These are phyloP conservation scores for Pleurozium schreberi DNA, from an alignment of 225 moss, liverwort and hornwort genomes.

Conservation along the genomic window DNA sequence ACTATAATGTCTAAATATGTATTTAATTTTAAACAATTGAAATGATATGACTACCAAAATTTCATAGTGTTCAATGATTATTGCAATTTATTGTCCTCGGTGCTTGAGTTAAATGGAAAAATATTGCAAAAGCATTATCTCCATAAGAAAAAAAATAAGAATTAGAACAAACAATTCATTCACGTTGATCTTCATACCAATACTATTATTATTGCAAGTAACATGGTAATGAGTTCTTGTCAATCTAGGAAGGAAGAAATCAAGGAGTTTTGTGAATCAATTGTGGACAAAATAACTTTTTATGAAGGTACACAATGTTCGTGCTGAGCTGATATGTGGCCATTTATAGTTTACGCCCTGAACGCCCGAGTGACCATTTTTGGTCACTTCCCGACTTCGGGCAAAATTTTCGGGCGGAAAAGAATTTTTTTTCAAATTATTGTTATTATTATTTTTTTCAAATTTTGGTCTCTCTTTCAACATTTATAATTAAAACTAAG, in stretches of 20 bases:
- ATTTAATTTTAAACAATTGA: neutral
- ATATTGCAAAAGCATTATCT: neutral
- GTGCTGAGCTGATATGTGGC: neutral
- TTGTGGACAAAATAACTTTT: neutral
- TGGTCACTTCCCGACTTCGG: too few relatives aligned
- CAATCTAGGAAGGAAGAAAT: neutral
- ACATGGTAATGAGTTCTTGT: neutral
- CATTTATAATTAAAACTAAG: too few relatives aligned
- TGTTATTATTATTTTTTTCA: too few relatives aligned
- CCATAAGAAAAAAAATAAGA: neutral
- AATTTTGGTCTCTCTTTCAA: too few relatives aligned
- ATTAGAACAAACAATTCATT: neutral
- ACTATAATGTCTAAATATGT: neutral
- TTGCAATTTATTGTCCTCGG: neutral
- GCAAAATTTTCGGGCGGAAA: too few relatives aligned
- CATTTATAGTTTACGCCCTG: neutral
- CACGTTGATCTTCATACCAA: neutral
- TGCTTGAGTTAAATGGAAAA: neutral
- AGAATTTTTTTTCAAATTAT: too few relatives aligned
- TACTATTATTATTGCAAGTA: neutral
- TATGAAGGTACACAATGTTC: neutral
- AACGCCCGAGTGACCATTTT: too few relatives aligned
- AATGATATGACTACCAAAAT: neutral
- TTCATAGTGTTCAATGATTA: accelerated
- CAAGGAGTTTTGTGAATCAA: neutral